Evolutionary conservation across 2,329 filamentous ascomycete species (phyloP).

Genomic region (Aspergillus niger): DNA sequence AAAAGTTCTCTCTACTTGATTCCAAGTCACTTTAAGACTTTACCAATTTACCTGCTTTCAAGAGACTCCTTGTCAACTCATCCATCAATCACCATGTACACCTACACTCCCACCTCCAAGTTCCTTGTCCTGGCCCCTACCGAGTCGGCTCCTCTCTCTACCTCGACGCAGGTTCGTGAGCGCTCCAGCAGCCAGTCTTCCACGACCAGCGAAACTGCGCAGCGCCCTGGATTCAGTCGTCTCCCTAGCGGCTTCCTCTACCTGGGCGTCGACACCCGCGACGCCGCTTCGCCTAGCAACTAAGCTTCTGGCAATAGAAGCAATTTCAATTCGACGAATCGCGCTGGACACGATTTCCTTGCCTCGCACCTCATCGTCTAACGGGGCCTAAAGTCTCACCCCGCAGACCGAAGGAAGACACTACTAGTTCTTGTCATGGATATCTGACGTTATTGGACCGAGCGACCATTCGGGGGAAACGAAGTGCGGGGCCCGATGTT

Average conservation of each 20-base stretch:
- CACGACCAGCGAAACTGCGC: slow-evolving; percentile 11
- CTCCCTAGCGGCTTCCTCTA: slow-evolving; percentile 31
- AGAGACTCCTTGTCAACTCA: background rate
- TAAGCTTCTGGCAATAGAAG: background rate
- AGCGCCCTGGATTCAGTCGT: slow-evolving; percentile 10
- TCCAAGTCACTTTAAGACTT: background rate
- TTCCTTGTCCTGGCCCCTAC: slow-evolving; percentile 36
- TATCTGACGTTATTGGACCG: slow-evolving; percentile 6
- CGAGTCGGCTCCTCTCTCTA: slow-evolving; percentile 30
- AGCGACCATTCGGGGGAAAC: background rate
- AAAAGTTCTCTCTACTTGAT: background rate
- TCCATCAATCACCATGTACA: slow-evolving; percentile 30
- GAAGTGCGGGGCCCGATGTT: slow-evolving; percentile 3
- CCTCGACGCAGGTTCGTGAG: slow-evolving; percentile 13
- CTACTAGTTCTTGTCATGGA: background rate
- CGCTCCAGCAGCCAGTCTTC: slow-evolving; percentile 35
- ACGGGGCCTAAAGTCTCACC: background rate
- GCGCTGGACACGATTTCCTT: slow-evolving; percentile 21
- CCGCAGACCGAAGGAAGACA: background rate
- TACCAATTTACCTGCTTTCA: slow-evolving; percentile 1
- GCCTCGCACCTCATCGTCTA: slow-evolving; percentile 2
- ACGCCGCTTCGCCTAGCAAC: background rate
- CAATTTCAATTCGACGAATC: slow-evolving; percentile 10
- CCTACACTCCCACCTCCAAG: slow-evolving; percentile 30
- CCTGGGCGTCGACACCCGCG: slow-evolving; percentile 27